These are phyloP conservation scores for Trypanosoma vivax DNA, from an alignment of 208 protist species.

Conservation along the genomic window DNA sequence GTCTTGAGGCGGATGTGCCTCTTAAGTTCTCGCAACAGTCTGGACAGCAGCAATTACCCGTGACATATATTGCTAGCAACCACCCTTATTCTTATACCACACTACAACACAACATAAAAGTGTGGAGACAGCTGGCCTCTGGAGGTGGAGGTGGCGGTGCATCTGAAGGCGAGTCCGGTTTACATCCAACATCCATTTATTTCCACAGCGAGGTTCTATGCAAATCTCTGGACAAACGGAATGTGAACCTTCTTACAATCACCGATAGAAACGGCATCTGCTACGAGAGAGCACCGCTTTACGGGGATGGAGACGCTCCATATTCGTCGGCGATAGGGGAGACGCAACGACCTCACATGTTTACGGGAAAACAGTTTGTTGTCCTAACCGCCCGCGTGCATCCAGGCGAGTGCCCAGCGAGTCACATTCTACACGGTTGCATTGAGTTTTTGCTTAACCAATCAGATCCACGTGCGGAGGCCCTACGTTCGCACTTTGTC, in stretches of 20 bases:
- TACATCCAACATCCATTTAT: constrained; percentile 36
- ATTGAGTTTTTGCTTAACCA: constrained; percentile 82
- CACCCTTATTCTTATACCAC: constrained; percentile 86
- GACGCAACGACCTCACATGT: constrained; percentile 50
- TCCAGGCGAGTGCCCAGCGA: constrained; percentile 88
- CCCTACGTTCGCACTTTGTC: constrained; percentile 83
- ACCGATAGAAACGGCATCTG: constrained; percentile 50
- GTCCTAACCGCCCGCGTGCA: constrained; percentile 90
- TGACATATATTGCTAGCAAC: constrained; percentile 88
- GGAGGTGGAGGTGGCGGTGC: not conserved
- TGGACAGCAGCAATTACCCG: constrained; percentile 41
- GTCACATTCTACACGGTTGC: constrained; percentile 90
- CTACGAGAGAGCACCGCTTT: constrained; percentile 29
- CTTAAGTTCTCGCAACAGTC: constrained; percentile 29
- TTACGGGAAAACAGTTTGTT: constrained; percentile 64
- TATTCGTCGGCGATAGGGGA: constrained; percentile 44
- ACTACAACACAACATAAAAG: constrained; percentile 51
- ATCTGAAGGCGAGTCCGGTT: not conserved
- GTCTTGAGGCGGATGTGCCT: constrained; percentile 49
- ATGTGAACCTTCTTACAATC: constrained; percentile 88
- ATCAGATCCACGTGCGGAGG: constrained; percentile 58
- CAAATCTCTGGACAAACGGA: constrained; percentile 67
- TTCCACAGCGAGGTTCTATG: constrained; percentile 85
- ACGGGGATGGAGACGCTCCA: constrained; percentile 35
- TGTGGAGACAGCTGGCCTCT: constrained; percentile 39